Base-by-base conservation (phyloP, 208 protist species). In the Zelonia costaricensis region DNA sequence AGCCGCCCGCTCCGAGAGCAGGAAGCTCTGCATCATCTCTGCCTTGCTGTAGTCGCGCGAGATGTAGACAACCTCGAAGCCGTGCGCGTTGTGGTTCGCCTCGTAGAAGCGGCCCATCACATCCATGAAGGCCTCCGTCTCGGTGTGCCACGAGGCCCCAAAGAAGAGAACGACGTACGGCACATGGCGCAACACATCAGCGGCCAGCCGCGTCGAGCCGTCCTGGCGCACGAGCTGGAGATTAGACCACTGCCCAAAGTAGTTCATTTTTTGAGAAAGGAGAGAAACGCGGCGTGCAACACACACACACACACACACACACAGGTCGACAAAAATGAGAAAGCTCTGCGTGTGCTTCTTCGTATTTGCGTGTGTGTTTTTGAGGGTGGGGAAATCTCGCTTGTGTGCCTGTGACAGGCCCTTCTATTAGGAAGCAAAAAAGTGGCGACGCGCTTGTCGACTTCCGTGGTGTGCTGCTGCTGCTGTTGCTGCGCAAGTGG, bases 161-260 rank as follows among this genome's bases (percentile, higher is more conserved):
- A 80, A 76, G 68, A 76, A 45, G 16, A 80, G 7, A 1, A 80
- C 35, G 0, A 80, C 62, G 44, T 76, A 76, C 20, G 39, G 35
- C n/a, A 46, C 39, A 25, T 52, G 35, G 15, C 38, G 9, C 4
- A 80, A 58, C 3, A 70, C 69, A 0, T 80, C 74, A 1, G 58
- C 22, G 39, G 57, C 74, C 39, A 62, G 60, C 6, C 54, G 56
- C 8, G 30, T 60, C 6, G 43, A 62, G 13, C 69, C 74, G 43
- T 76, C 69, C 42, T 71, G 70, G 9, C 59, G 53, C 25, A 84
- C 5, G 5, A 80, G 55, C 31, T 55, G 36, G 3, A 84, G 35
- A 22, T 76, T 59, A 0, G 78, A 69, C 78, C 78, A 84, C 54
- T 84, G 78, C 0, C 61, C 71, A 48, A 84, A 74, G 57, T 80